A percentile compares a stretch with the other conserved stretches of the same genome.
Conservation (phyloP, 371 early-diverging fungal genomes). For the Umbelopsis sp. region DNA sequence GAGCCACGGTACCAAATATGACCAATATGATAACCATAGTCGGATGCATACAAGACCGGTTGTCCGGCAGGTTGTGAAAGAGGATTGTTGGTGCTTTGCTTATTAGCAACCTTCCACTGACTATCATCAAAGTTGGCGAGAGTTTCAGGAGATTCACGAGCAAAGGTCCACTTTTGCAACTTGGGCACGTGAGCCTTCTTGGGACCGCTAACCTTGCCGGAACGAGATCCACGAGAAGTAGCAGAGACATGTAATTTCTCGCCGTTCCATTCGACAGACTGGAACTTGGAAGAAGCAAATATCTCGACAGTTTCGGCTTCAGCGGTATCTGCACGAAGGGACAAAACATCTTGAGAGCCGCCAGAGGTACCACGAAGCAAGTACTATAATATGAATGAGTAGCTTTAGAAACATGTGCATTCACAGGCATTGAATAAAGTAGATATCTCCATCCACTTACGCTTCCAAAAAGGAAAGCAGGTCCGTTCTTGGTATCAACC, state of each 20-base stretch:
- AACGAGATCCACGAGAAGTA: constrained; percentile 7
- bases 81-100: constrained; percentile 25
- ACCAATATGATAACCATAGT: constrained; percentile 33
- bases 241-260: not conserved
- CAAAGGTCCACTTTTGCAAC: constrained; percentile 17
- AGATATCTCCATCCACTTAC: not conserved
- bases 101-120: constrained; percentile 27
- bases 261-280: constrained; percentile 19
- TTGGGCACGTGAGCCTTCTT: constrained; percentile 2
- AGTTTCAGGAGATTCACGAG: constrained; percentile 28
- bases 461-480: constrained; percentile 7
- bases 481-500: not conserved
- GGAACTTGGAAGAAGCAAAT: not conserved
- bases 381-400: not conserved
- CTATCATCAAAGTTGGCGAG: constrained; percentile 29
- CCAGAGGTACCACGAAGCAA: not conserved
- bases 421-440: not conserved
- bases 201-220: not conserved
- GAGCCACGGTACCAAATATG: constrained; percentile 32
- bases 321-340: constrained; percentile 8
- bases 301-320: constrained; percentile 3
- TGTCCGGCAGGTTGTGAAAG: constrained; percentile 20
- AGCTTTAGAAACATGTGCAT: not conserved
- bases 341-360: not conserved
- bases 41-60: constrained; percentile 31